Evolutionary conservation across 2,329 filamentous ascomycete genomes (phyloP).

Genomic region (Sclerotinia subarctica): DNA sequence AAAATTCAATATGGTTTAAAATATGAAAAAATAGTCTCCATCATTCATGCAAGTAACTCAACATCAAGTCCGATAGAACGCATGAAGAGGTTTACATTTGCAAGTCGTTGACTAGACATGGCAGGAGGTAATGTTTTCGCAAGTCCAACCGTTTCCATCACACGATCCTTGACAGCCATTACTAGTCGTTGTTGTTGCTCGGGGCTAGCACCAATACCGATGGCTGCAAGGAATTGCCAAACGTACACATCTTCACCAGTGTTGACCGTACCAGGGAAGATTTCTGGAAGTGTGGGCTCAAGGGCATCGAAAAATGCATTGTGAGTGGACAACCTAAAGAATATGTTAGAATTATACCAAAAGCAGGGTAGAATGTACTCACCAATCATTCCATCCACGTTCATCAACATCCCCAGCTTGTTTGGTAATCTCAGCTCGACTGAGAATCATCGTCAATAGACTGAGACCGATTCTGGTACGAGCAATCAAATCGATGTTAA

Average conservation of each 20-base stretch:
- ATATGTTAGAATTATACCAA: slow-evolving; percentile 36
- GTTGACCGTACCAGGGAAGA: slow-evolving; percentile 90
- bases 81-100: slow-evolving; percentile 98
- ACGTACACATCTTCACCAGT: slow-evolving; percentile 92
- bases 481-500: slow-evolving; percentile 80
- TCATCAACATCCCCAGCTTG: slow-evolving; percentile 69
- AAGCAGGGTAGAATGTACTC: slow-evolving; percentile 32
- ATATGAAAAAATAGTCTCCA: slow-evolving; percentile 11
- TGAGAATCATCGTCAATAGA: slow-evolving; percentile 90
- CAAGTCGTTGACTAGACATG: slow-evolving; percentile 77
- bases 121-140: slow-evolving; percentile 86
- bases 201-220: slow-evolving; percentile 87
- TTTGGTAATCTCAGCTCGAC: slow-evolving; percentile 89
- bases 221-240: slow-evolving; percentile 95
- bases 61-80: slow-evolving; percentile 97
- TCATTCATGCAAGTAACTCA: slow-evolving; percentile 51
- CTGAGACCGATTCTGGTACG: slow-evolving; percentile 84
- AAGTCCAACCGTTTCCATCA: slow-evolving; percentile 89
- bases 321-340: slow-evolving; percentile 67
- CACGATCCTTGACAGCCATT: slow-evolving; percentile 92
- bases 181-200: slow-evolving; percentile 95
- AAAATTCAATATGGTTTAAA: slow-evolving; percentile 7
- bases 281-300: slow-evolving; percentile 76
- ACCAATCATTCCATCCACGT: slow-evolving; percentile 79
- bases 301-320: slow-evolving; percentile 82